Percentiles rank a stretch among this genome's conserved stretches.
Evolutionary conservation across 768 basidiomycete genomes (phyloP).

Genomic region (Nevesoporus exiguus): DNA sequence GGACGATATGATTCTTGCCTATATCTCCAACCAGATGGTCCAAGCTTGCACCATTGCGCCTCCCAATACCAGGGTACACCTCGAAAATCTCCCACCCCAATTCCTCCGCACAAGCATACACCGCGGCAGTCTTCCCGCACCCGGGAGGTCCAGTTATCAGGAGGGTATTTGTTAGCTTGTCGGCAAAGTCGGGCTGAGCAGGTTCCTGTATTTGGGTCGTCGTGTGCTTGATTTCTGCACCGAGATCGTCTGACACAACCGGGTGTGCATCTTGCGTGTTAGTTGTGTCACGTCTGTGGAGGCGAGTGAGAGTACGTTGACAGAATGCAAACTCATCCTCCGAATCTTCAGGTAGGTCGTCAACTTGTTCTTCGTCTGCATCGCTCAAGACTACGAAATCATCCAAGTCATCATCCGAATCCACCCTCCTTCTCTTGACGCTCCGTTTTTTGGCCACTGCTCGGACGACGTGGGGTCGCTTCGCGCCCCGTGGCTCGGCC

Average conservation of each 20-base stretch:
- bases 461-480: slow-evolving; percentile 60
- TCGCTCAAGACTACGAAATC: slow-evolving; percentile 54
- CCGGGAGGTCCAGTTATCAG: slow-evolving; percentile 81
- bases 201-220: slow-evolving; percentile 9
- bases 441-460: slow-evolving; percentile 44
- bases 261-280: slow-evolving; percentile 1
- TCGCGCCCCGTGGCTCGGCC: slow-evolving; percentile 38
- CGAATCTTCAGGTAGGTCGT: slow-evolving; percentile 37
- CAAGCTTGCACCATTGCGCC: slow-evolving; percentile 74
- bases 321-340: slow-evolving; percentile 34
- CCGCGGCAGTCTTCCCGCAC: slow-evolving; percentile 85
- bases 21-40: slow-evolving; percentile 86
- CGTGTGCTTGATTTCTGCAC: slow-evolving; percentile 6
- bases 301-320: slow-evolving; percentile 19
- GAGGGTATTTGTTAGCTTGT: slow-evolving; percentile 78
- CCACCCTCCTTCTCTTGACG: slow-evolving; percentile 52
- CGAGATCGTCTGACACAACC: background rate
- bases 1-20: slow-evolving; percentile 86
- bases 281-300: slow-evolving; percentile 8
- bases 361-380: slow-evolving; percentile 27
- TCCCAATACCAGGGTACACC: slow-evolving; percentile 94
- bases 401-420: slow-evolving; percentile 53
- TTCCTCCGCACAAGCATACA: slow-evolving; percentile 92
- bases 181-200: slow-evolving; percentile 31
- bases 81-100: slow-evolving; percentile 96